Base-by-base conservation (phyloP, 768 basidiomycete genomes). In the Tylopilus cervinicoccineus region DNA sequence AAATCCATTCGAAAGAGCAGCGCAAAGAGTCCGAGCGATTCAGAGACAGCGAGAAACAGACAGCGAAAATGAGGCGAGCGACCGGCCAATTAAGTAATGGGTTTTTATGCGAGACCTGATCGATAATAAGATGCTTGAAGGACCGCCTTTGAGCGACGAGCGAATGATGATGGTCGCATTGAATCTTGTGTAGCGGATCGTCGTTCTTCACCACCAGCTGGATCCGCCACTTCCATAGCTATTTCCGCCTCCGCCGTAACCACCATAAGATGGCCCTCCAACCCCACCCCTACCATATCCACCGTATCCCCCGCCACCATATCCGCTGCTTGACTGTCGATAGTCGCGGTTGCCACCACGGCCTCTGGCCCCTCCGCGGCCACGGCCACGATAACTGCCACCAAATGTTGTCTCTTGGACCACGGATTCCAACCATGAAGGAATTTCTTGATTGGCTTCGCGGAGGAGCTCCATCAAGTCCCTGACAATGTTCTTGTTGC, bases 381-480 rank as follows among this genome's bases (percentile, higher is more conserved):
- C 83, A 48, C 88, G 77, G 24, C 84, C 76, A 27, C 80, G 61
- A 59, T 69, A 69, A 43, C 75, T 70, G 27, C 75, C 69, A 33
- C 85, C 85, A 63, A 88, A 91, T 45, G 86, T 77, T 26, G 80
- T 75, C 70, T 97, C 94, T 47, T 84, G 80, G 5, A 84, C 82
- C 50, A 97, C 83, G 11, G 85, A 81, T 63, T 93, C 89, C 45
- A 99, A 76, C 93, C 94, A 99, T 3, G 64, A 45, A 1, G 96
- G 96, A 48, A 93, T 88, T 42, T 95, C 93, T 66, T 96, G 93
- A 67, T 97, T 94, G 42, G 95, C 94, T 70, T 99, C 95, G 44
- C 89, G 81, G 20, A 99, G 80, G 5, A 99, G 80, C 67, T 97
- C 95, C 43, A 99, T 73, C 38, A 99, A 76, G 60, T 96, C 94